These are phyloP conservation scores for Xylaria digitata DNA, from an alignment of 2,329 filamentous ascomycete species.

Conservation along the genomic window DNA sequence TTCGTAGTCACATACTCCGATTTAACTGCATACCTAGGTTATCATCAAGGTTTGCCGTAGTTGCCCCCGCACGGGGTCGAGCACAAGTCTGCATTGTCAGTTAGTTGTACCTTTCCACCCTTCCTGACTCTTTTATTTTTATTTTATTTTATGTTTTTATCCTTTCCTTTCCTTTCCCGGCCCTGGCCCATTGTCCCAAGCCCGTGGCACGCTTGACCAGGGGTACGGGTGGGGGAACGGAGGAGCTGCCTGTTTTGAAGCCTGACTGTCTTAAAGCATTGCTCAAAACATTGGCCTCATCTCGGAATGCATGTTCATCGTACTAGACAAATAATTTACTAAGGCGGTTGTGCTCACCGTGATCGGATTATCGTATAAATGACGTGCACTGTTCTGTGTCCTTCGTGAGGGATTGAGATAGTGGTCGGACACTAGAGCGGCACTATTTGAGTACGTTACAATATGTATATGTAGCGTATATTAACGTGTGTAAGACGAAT, in stretches of 20 bases:
- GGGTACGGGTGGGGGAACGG: constrained; percentile 16
- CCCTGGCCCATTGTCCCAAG: constrained; percentile 25
- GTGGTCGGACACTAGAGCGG: background rate
- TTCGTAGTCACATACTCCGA: constrained; percentile 6
- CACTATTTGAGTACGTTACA: background rate
- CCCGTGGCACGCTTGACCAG: constrained; percentile 32
- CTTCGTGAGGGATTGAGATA: constrained; percentile 5
- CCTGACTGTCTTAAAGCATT: constrained; percentile 8
- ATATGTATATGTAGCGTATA: background rate
- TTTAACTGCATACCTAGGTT: background rate
- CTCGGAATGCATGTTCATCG: constrained; percentile 17
- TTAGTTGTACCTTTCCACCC: background rate
- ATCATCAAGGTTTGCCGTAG: constrained; percentile 4
- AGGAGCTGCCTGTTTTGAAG: constrained; percentile 35
- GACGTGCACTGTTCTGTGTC: constrained; percentile 9
- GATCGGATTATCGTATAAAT: constrained; percentile 11
- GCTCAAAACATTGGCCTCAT: constrained; percentile 20
- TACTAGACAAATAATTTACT: constrained; percentile 20
- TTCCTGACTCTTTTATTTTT: background rate
- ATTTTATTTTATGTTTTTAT: no score
- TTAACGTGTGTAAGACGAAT: background rate
- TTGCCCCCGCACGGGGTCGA: constrained; percentile 18
- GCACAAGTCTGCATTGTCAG: background rate
- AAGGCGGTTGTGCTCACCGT: constrained; percentile 18
- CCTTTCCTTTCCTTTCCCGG: constrained; percentile 1